Evolutionary conservation across 306 rosid species (phyloP).

Genomic region (Gleditsia sinensis): DNA sequence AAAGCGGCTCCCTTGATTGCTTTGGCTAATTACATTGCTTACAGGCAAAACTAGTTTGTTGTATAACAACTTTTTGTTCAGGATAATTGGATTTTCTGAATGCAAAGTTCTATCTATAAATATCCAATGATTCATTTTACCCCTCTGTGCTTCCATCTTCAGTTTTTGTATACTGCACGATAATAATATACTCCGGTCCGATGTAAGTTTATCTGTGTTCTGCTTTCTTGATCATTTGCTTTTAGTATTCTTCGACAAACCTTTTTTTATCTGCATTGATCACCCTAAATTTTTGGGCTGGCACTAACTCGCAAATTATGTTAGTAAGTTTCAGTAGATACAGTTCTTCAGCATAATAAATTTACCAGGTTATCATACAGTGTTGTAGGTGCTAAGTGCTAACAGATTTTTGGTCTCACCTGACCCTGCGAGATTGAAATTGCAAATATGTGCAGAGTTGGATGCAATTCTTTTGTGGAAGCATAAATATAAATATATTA

Average conservation of each 20-base stretch:
- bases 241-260: too few relatives aligned
- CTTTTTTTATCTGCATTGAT: too few relatives aligned
- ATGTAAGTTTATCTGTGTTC: too few relatives aligned
- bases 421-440: neutral
- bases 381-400: too few relatives aligned
- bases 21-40: conserved; percentile 66
- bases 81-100: neutral
- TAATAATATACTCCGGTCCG: too few relatives aligned
- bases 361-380: neutral
- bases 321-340: neutral
- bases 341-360: neutral
- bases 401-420: neutral
- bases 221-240: too few relatives aligned
- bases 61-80: neutral
- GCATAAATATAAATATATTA: too few relatives aligned
- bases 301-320: neutral
- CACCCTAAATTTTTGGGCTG: neutral
- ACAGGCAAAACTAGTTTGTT: conserved; percentile 50
- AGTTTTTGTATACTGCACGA: neutral
- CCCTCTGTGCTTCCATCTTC: neutral
- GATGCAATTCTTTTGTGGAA: neutral
- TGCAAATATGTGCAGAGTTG: neutral
- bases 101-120: neutral
- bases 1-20: conserved; percentile 71
- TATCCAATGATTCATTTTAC: neutral